Base-by-base conservation (phyloP, 2,329 filamentous ascomycete species). In the Pestalotiopsis sp. region DNA sequence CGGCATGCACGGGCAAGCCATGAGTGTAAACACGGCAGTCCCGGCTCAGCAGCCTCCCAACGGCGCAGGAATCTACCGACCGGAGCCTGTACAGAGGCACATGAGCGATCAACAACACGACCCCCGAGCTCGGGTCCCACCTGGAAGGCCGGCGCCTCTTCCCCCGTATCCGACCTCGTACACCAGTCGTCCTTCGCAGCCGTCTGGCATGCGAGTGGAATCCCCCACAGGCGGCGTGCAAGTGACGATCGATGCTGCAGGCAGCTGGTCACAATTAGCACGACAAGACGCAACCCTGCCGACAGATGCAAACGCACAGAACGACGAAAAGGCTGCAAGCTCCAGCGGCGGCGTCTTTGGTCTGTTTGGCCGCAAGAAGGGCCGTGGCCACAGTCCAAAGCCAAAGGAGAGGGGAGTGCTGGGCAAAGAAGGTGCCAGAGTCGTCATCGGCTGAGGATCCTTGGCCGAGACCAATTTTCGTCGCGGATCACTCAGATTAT, bases 371-470 rank as follows among this genome's bases (percentile, higher is more conserved):
- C 87, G 95, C 76, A 97, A 97, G 83, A 97, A 93, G 83, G 94
- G 95, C 36, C 87, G 95, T 71, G 94, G 94, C 67, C 91, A 94
- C 80, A 98, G 94, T 78, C 96, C 96, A 1, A 98, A 97, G 82
- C 95, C 95, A 31, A 95, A 94, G 79, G 95, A 98, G 82, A 89
- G 94, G 67, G 96, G 96, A 69, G 95, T 99, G 7, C 78, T 99
- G 69, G 96, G 96, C 68, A 98, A 98, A 78, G 95, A 98, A 79
- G 96, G 96, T 17, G 95, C 96, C 12, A 87, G 96, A 78, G 91
- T 94, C 72, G 88, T 95, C 68, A 92, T 95, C 76, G 91, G 89
- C 74, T 92, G 84, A 83, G 52, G 9, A n/a, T 20, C 39, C 20
- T 20, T 13, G 20, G 20, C 39, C 17, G 41, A 23, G 59, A 38